A percentile compares a stretch with the other conserved stretches of the same genome.
Evolutionary conservation across 2,329 filamentous ascomycete species (phyloP).

Genomic region (Cryphonectria nitschkei): DNA sequence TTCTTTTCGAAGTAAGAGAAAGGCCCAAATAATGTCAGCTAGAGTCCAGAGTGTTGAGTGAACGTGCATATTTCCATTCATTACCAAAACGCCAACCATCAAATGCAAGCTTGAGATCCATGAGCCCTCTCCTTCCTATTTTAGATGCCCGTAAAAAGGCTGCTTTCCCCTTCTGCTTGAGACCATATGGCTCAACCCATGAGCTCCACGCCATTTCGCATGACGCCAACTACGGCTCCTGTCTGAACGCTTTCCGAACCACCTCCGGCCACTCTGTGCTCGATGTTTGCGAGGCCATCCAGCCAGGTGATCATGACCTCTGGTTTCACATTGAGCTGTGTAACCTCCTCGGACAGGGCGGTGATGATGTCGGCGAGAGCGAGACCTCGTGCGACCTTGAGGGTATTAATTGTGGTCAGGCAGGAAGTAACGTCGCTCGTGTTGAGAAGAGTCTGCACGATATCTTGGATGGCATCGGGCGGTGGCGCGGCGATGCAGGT

Average conservation of each 20-base stretch:
- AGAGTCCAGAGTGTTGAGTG: conserved; percentile 8
- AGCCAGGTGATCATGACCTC: conserved; percentile 92
- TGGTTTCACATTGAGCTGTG: conserved; percentile 79
- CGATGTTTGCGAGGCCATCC: conserved; percentile 87
- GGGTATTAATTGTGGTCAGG: conserved; percentile 81
- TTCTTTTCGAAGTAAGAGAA: neutral
- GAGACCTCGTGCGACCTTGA: conserved; percentile 84
- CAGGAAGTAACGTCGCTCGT: conserved; percentile 90
- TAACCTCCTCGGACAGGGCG: conserved; percentile 79
- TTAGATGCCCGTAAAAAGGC: neutral
- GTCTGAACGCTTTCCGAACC: conserved; percentile 89
- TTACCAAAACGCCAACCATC: conserved; percentile 20
- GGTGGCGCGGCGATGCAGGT: conserved; percentile 96
- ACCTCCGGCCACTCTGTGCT: conserved; percentile 87
- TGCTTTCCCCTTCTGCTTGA: neutral
- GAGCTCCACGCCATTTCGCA: conserved; percentile 84
- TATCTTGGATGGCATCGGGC: conserved; percentile 83
- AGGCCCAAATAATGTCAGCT: conserved; percentile 10
- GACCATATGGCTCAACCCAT: conserved; percentile 35
- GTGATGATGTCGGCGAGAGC: conserved; percentile 94
- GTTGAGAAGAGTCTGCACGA: conserved; percentile 79
- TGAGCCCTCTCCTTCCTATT: neutral
- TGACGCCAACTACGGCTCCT: conserved; percentile 86
- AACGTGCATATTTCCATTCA: conserved; percentile 9
- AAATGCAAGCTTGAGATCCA: conserved; percentile 15